These are phyloP conservation scores for Dioszegia hungarica DNA, from an alignment of 768 basidiomycete species.

Conservation along the genomic window DNA sequence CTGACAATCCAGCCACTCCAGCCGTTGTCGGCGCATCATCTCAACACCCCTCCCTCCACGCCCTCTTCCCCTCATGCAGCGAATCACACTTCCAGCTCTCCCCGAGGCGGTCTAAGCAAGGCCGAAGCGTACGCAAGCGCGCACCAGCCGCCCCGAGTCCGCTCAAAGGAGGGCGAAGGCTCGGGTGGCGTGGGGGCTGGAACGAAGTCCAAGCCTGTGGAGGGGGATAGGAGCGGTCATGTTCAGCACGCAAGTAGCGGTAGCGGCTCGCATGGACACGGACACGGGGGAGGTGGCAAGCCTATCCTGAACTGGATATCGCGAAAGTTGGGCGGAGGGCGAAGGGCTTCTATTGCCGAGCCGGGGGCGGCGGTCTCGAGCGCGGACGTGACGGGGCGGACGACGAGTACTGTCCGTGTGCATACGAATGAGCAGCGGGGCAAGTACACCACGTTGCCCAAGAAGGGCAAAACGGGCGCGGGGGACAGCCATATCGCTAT, in stretches of 20 bases:
- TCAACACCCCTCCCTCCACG: too few species aligned
- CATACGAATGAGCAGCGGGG: not conserved
- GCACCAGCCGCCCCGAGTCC: slow-evolving; percentile 12
- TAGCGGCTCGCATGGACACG: not conserved
- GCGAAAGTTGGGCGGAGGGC: slow-evolving; percentile 28
- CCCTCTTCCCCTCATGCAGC: too few species aligned
- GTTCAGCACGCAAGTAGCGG: too few species aligned
- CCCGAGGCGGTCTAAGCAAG: not conserved
- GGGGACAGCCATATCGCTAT: too few species aligned
- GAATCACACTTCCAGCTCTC: not conserved
- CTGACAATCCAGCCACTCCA: too few species aligned
- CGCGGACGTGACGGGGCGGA: not conserved
- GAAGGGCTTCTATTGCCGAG: slow-evolving; percentile 26
- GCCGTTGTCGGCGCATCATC: too few species aligned
- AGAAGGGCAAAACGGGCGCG: not conserved
- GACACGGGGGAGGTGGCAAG: slow-evolving; percentile 15
- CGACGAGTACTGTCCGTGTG: not conserved
- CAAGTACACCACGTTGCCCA: not conserved
- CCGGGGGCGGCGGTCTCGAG: not conserved
- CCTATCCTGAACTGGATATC: slow-evolving; percentile 42
- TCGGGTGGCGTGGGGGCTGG: too few species aligned
- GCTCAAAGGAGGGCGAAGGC: slow-evolving; percentile 2
- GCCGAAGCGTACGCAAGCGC: slow-evolving; percentile 34
- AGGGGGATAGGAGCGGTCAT: too few species aligned
- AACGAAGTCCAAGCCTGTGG: too few species aligned